phyloP scores from a whole-genome alignment of 805 yeast species.

The Candida montana region DNA sequence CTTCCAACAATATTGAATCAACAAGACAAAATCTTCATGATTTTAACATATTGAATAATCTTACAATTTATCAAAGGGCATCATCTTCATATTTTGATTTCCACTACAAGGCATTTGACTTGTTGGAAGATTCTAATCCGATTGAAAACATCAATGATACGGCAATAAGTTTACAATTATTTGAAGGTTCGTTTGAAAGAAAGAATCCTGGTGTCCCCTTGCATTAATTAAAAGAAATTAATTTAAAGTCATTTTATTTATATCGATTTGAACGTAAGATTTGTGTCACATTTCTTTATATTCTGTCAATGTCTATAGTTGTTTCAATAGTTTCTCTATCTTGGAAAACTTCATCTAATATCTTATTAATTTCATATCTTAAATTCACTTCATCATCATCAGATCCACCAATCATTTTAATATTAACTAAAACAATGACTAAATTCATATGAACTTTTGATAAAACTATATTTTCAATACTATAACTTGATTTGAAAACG shows the following conservation, averaged over 20 bases:
- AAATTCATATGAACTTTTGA: slow-evolving; percentile 60
- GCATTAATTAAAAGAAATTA: background rate
- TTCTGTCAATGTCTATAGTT: slow-evolving; percentile 38
- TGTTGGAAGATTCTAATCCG: slow-evolving; percentile 53
- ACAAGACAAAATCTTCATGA: slow-evolving; percentile 20
- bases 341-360: slow-evolving; percentile 30
- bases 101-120: slow-evolving; percentile 45
- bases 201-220: slow-evolving; percentile 33
- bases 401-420: slow-evolving; percentile 64
- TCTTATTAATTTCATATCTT: slow-evolving; percentile 42
- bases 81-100: slow-evolving; percentile 31
- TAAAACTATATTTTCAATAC: slow-evolving; percentile 42
- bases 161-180: slow-evolving; percentile 46
- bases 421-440: slow-evolving; percentile 48
- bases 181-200: slow-evolving; percentile 46
- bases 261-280: no score
- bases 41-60: slow-evolving; percentile 14
- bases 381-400: slow-evolving; percentile 62
- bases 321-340: slow-evolving; percentile 30
- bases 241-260: no score
- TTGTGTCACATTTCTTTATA: slow-evolving; percentile 11
- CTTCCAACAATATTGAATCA: background rate
- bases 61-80: slow-evolving; percentile 25
- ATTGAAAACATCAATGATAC: slow-evolving; percentile 44
- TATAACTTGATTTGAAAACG: slow-evolving; percentile 45